Conservation (phyloP, 129 eudicot species). For the Escallonia rubra region DNA sequence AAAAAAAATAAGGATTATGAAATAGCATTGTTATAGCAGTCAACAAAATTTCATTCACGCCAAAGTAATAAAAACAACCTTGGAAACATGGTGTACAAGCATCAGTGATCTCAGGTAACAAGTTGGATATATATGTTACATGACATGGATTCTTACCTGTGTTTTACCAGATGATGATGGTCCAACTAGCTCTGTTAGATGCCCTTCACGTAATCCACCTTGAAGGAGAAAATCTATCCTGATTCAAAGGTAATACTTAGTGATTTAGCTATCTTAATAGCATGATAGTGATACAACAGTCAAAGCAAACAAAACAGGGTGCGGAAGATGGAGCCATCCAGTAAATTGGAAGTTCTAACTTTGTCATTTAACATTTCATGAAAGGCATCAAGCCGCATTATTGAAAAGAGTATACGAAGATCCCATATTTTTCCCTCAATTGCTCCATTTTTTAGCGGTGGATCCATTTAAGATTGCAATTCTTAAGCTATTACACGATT, state of each 20-base stretch:
- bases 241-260: constrained; percentile 17
- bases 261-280: constrained; percentile 1
- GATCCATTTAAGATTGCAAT: no score
- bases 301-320: not conserved
- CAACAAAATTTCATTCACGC: not conserved
- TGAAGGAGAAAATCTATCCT: constrained; percentile 61
- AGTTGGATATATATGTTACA: not conserved
- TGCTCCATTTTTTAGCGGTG: no score
- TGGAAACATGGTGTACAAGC: no score
- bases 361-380: no score
- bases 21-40: not conserved
- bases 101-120: no score
- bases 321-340: not conserved
- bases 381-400: no score
- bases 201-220: constrained; percentile 69
- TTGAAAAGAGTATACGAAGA: not conserved
- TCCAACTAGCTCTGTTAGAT: constrained; percentile 77
- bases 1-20: not conserved
- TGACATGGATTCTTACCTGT: constrained; percentile 42
- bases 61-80: no score
- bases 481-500: no score
- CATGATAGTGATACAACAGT: not conserved
- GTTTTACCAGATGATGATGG: constrained; percentile 89
- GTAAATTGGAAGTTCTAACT: no score
- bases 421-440: no score